phyloP scores from a whole-genome alignment of 1,139 yeast species.

The Spencermartinsiella ligniputridi region DNA sequence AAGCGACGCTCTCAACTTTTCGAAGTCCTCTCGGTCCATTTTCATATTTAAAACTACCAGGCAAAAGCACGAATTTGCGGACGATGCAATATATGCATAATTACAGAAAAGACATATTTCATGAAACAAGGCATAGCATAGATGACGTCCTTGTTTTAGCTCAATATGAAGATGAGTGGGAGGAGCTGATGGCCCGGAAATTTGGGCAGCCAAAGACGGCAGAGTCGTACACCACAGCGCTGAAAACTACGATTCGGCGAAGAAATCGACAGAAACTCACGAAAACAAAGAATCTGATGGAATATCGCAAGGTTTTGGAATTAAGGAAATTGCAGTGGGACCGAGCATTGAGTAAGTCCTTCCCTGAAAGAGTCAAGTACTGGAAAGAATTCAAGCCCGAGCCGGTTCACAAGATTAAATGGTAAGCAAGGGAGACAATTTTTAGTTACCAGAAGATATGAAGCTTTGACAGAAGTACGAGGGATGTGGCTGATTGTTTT shows the following conservation, averaged over 20 bases:
- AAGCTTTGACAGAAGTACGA: too few species aligned
- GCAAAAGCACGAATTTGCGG: conserved; percentile 7
- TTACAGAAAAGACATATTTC: neutral
- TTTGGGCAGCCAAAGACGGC: neutral
- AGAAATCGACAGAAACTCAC: neutral
- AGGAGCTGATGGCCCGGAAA: neutral
- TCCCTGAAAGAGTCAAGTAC: neutral
- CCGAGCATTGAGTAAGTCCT: neutral
- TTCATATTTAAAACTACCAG: conserved; percentile 16
- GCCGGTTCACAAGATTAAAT: neutral
- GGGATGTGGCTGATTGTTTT: too few species aligned
- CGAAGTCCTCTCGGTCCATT: conserved; percentile 18
- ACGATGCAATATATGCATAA: neutral
- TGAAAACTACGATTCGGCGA: neutral
- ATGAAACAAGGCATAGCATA: neutral
- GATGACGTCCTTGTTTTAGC: conserved; percentile 6
- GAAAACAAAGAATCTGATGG: neutral
- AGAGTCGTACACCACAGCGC: neutral
- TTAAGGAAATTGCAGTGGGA: neutral
- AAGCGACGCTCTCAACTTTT: conserved; percentile 10
- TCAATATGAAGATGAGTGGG: conserved; percentile 8
- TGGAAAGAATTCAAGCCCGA: neutral
- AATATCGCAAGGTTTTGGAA: neutral
- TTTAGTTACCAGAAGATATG: too few species aligned
- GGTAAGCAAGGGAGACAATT: too few species aligned